phyloP scores from a whole-genome alignment of 139 green algal species.

The Closterium sp. region DNA sequence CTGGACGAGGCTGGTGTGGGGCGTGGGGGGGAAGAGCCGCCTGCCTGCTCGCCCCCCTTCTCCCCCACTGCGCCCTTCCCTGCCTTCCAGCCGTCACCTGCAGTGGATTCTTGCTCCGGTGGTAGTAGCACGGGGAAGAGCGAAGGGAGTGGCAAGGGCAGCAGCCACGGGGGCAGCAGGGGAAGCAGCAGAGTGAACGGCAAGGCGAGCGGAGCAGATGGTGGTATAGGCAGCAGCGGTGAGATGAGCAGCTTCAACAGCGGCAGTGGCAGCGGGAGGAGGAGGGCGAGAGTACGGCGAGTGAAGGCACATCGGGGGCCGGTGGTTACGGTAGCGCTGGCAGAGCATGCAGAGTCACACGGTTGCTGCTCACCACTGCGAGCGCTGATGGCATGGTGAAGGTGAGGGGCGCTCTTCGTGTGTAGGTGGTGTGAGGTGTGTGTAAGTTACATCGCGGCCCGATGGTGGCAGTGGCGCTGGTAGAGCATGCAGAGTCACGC shows the following conservation, averaged over 20 bases:
- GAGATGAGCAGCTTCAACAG: too few species aligned
- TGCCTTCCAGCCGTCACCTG: neutral
- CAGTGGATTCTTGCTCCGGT: too few species aligned
- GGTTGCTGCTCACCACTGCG: neutral
- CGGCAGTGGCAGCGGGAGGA: neutral
- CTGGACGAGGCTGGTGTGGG: neutral
- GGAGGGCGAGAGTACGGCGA: neutral
- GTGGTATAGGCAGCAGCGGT: too few species aligned
- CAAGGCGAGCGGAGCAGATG: too few species aligned
- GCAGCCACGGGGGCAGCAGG: too few species aligned
- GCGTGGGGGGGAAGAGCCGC: neutral
- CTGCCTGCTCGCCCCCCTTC: neutral
- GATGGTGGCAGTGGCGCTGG: too few species aligned
- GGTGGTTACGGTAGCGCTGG: conserved; percentile 12
- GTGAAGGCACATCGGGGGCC: conserved; percentile 23
- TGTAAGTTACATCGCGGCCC: too few species aligned
- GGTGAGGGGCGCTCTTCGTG: neutral
- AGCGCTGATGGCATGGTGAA: conserved; percentile 25
- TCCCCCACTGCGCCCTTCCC: neutral
- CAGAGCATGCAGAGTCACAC: neutral
- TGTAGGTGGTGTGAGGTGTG: too few species aligned
- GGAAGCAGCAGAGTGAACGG: neutral
- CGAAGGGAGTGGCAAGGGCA: too few species aligned
- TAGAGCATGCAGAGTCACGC: too few species aligned
- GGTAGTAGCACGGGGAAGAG: too few species aligned